Base-by-base conservation (phyloP, 768 basidiomycete genomes). In the Boletus pseudopeckii region DNA sequence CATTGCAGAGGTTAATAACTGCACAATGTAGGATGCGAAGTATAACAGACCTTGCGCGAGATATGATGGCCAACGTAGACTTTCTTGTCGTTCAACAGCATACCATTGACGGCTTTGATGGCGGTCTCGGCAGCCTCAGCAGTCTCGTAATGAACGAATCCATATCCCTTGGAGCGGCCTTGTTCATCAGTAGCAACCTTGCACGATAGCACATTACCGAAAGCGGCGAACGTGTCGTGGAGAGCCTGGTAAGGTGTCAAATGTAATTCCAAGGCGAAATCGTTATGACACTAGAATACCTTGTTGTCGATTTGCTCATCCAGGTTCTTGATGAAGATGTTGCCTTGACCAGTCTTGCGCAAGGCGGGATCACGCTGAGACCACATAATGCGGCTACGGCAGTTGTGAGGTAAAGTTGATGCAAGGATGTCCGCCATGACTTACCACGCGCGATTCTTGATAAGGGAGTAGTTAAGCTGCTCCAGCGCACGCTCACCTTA, bases 281-380 rank as follows among this genome's bases (percentile, higher is more conserved):
- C 7, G 32, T 40, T 14, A 42, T 22, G 3, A 50, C 3, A 4
- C 6, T 17, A 20, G 15, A 26, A 39, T 50, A 86, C 90, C 84
- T 98, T 98, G 82, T 99, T 98, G 76, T 99, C 97, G 63, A 98
- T 98, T 53, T 80, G 81, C 74, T 96, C 92, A 66, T 97, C 95
- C 62, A 99, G 77, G 77, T 99, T 99, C 80, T 99, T 99, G 77
- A 99, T 98, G 79, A 99, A 99, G 69, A 99, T 93, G 74, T 99
- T 99, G 73, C 97, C 97, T 77, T 98, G 94, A 60, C 94, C 94
- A 59, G 94, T 98, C 85, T 98, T 98, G 75, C 97, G 91, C 70
- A 99, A 86, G 63, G 94, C 92, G 55, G 97, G 97, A 78, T 98
- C 97, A 72, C 97, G 92, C 83, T 98, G 97, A 68, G 95, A 98